Conservation (phyloP, 495 filamentous ascomycete genomes). For the Pyrenula massariospora region DNA sequence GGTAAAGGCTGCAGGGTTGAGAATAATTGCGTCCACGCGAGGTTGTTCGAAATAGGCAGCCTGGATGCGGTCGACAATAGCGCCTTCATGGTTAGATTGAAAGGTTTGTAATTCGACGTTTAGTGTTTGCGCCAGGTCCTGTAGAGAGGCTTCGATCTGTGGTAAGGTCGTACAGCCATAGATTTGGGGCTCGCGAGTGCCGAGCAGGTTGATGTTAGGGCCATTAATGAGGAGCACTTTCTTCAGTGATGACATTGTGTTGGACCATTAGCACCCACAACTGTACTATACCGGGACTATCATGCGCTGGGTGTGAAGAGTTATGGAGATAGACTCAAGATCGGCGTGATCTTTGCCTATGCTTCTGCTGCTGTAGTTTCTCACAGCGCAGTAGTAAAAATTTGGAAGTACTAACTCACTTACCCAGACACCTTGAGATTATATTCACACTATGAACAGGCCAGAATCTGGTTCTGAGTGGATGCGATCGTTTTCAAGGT, state of each 20-base stretch:
- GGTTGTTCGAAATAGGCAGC: slow-evolving; percentile 24
- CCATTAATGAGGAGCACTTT: slow-evolving; percentile 61
- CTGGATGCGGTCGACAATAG: slow-evolving; percentile 49
- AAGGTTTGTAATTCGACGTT: slow-evolving; percentile 34
- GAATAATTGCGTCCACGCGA: slow-evolving; percentile 47
- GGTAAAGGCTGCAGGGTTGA: slow-evolving; percentile 59
- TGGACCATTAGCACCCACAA: too few relatives aligned
- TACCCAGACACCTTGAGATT: too few relatives aligned
- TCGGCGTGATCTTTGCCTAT: too few relatives aligned
- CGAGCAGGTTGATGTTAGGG: slow-evolving; percentile 71
- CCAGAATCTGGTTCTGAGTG: too few relatives aligned
- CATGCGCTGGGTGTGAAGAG: too few relatives aligned
- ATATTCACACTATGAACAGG: too few relatives aligned
- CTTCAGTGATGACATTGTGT: background rate
- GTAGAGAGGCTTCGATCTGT: slow-evolving; percentile 37
- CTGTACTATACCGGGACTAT: too few relatives aligned
- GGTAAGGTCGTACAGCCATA: slow-evolving; percentile 54
- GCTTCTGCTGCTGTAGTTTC: too few relatives aligned
- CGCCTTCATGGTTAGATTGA: slow-evolving; percentile 60
- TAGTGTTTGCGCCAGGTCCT: slow-evolving; percentile 27
- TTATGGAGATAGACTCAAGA: too few relatives aligned
- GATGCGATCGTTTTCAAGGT: too few relatives aligned
- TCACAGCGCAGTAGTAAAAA: too few relatives aligned
- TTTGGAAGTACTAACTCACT: too few relatives aligned
- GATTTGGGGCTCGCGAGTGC: slow-evolving; percentile 57